Base-by-base conservation (phyloP, 192 early-diverging fungal genomes). In the Phycomyces nitens region DNA sequence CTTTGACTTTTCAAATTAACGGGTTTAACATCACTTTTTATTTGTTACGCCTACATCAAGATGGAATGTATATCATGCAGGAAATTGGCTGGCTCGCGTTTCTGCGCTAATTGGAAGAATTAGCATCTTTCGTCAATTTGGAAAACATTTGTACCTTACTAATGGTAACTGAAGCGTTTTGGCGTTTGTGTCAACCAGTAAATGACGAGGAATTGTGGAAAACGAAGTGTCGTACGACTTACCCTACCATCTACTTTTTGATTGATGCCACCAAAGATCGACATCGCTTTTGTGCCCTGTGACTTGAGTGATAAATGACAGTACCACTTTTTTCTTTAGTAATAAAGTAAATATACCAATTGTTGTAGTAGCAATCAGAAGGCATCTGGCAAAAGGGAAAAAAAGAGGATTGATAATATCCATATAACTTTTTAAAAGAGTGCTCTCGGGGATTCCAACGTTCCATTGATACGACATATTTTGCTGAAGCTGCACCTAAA, bases 81-180 rank as follows among this genome's bases (percentile, higher is more conserved):
- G 47, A 49, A 18, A 49, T 49, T 49, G 14, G 47, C 18, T 11
- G 18, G 18, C 47, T 49, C 26, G 1, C 22, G 24, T 43, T 58
- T 58, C 22, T 20, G 11, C 22, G 57, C 40, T 58, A 11, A 22
- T 22, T 58, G 5, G 21, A 58, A 44, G 56, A 58, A 22, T 22
- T 23, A 22, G 53, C 14, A 12, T 10, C 57, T 7, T 56, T 56
- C 34, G 40, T 61, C 59, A 61, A 26, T 61, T 61, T 52, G 59
- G 50, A 61, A 38, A 61, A 61, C 59, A 61, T 61, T 51, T 27
- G 59, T 24, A 61, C 59, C 1, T 52, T 61, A 20, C 59, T 61
- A 10, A 61, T 16, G 47, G 59, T 51, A 51, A 29, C 60, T 0
- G 60, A 61, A 38, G 29, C 26, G 8, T 61, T 61, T 51, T 61